phyloP scores from a whole-genome alignment of 371 early-diverging fungal species.

The Parasitella parasitica region DNA sequence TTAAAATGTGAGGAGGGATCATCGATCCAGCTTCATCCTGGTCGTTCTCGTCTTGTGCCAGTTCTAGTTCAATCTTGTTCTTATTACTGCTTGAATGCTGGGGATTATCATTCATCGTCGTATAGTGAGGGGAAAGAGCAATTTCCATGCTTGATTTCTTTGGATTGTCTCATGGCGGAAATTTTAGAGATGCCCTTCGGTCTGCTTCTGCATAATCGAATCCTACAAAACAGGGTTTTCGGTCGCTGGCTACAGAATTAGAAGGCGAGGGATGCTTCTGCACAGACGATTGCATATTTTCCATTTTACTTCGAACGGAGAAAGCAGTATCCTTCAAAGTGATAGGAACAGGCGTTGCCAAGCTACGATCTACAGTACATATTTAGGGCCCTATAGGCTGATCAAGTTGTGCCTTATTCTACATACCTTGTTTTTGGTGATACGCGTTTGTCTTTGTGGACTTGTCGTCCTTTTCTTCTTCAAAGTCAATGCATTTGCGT shows the following conservation, averaged over 20 bases:
- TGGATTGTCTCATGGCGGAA: conserved; percentile 2
- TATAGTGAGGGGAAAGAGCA: not conserved
- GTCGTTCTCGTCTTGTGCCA: conserved; percentile 3
- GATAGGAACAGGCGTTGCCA: conserved; percentile 6
- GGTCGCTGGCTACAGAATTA: not conserved
- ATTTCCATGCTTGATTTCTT: not conserved
- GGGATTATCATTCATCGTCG: not conserved
- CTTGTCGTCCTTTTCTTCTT: not conserved
- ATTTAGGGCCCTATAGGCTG: too few relatives aligned
- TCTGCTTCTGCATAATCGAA: conserved; percentile 20
- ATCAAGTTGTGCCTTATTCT: too few relatives aligned
- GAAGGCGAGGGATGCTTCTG: conserved; percentile 3
- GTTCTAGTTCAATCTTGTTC: not conserved
- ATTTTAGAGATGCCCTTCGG: conserved; percentile 9
- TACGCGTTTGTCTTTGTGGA: not conserved
- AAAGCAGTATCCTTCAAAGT: not conserved
- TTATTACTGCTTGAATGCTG: not conserved
- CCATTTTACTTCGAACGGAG: not conserved
- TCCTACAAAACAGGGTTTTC: conserved; percentile 4
- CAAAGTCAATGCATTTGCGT: not conserved
- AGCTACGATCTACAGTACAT: not conserved
- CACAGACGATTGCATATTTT: not conserved
- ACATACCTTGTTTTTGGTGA: not conserved
- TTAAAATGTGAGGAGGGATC: conserved; percentile 42
- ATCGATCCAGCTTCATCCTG: conserved; percentile 30